Evolutionary conservation across 2,329 filamentous ascomycete species (phyloP).

Genomic region (Endocalyx cinctus): DNA sequence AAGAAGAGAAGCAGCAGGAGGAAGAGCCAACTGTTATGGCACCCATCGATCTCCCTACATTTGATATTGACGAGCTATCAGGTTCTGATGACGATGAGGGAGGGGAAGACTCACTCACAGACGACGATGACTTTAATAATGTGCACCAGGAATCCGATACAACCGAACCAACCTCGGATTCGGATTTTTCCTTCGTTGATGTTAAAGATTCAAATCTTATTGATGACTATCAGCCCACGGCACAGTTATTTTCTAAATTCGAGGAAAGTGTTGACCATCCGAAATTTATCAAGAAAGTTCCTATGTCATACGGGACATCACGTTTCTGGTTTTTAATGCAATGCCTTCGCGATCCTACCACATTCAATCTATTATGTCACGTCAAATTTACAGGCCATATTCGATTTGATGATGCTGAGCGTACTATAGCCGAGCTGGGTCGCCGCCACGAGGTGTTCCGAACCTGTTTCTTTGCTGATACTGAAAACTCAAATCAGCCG

Average conservation of each 20-base stretch:
- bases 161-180: not conserved
- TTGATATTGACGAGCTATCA: not conserved
- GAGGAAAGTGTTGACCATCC: not conserved
- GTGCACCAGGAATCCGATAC: not conserved
- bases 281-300: slow-evolving; percentile 1
- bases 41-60: not conserved
- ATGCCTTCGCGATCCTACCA: slow-evolving; percentile 31
- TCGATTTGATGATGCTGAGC: slow-evolving; percentile 19
- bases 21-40: not conserved
- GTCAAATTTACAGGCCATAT: slow-evolving; percentile 29
- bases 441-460: slow-evolving; percentile 29
- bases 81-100: not conserved
- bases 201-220: not conserved
- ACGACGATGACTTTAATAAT: too few relatives aligned
- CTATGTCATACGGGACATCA: slow-evolving; percentile 34
- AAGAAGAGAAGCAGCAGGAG: not conserved
- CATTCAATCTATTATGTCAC: slow-evolving; percentile 34
- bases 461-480: slow-evolving; percentile 24
- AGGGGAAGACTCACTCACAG: not conserved
- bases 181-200: not conserved
- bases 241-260: not conserved
- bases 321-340: slow-evolving; percentile 35
- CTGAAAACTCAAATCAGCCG: slow-evolving; percentile 4
- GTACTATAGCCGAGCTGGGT: slow-evolving; percentile 29
- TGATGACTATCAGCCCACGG: not conserved